Evolutionary conservation across 805 yeast genomes (phyloP).

Genomic region (Saturnispora zaruensis): DNA sequence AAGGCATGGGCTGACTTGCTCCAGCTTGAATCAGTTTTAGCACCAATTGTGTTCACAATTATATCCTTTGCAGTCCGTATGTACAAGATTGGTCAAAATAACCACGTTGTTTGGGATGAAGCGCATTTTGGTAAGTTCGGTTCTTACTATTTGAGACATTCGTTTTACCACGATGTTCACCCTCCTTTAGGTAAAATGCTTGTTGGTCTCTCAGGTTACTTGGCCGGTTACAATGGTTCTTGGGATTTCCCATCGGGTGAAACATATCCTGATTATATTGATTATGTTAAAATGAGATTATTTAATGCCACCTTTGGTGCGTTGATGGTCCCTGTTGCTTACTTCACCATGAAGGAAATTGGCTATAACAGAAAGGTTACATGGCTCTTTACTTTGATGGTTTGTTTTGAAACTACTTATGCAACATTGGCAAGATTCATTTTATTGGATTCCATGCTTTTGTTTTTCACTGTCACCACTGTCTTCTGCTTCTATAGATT

Average conservation of each 20-base stretch:
- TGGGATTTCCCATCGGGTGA: slow-evolving; percentile 85
- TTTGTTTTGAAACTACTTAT: slow-evolving; percentile 71
- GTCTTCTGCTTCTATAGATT: slow-evolving; percentile 64
- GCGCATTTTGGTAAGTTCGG: slow-evolving; percentile 96
- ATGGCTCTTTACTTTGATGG: slow-evolving; percentile 77
- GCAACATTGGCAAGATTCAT: slow-evolving; percentile 84
- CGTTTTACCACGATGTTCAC: slow-evolving; percentile 92
- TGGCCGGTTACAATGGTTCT: slow-evolving; percentile 54
- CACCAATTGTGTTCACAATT: slow-evolving; percentile 58
- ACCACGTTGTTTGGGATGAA: slow-evolving; percentile 78
- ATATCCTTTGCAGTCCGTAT: slow-evolving; percentile 68
- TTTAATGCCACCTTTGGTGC: slow-evolving; percentile 83
- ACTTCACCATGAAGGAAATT: slow-evolving; percentile 67
- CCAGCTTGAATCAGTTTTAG: slow-evolving; percentile 30
- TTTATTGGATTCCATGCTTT: slow-evolving; percentile 81
- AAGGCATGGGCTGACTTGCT: slow-evolving; percentile 11
- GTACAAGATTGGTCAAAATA: slow-evolving; percentile 47
- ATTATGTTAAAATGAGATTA: slow-evolving; percentile 78
- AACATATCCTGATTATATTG: slow-evolving; percentile 64
- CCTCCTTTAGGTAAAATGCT: slow-evolving; percentile 96
- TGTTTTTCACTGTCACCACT: slow-evolving; percentile 83
- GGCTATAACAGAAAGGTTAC: slow-evolving; percentile 64
- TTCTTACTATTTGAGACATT: slow-evolving; percentile 77
- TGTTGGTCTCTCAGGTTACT: slow-evolving; percentile 73
- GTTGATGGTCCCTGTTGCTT: slow-evolving; percentile 78